A percentile compares a stretch with the other conserved stretches of the same genome.
These are phyloP conservation scores for Pseudisothecium myosuroides DNA, from an alignment of 225 moss, liverwort and hornwort genomes.

Conservation along the genomic window DNA sequence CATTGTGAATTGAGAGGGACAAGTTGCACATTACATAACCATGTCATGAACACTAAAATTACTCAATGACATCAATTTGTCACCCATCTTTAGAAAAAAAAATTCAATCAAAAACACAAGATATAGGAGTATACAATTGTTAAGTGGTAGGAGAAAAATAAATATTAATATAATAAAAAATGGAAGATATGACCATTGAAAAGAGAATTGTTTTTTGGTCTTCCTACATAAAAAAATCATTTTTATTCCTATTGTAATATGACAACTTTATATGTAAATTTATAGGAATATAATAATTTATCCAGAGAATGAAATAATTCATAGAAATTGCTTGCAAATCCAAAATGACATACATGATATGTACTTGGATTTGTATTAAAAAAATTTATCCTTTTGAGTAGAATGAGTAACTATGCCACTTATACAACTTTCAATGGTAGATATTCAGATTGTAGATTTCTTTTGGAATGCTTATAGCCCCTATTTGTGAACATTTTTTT, in stretches of 20 bases:
- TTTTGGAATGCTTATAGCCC: background rate
- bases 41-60: background rate
- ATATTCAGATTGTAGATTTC: background rate
- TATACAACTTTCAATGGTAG: background rate
- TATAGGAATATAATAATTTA: background rate
- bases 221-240: background rate
- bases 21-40: background rate
- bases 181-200: background rate
- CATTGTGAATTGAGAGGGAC: background rate
- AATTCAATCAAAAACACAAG: accelerated
- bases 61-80: background rate
- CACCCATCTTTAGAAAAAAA: too few species aligned
- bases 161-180: background rate
- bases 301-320: background rate
- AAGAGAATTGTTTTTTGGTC: accelerated
- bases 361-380: background rate
- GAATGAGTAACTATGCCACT: too few species aligned
- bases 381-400: background rate
- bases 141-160: background rate
- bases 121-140: background rate
- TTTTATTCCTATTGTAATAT: background rate
- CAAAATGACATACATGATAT: background rate
- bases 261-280: accelerated
- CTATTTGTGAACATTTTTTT: background rate
- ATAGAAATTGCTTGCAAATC: accelerated